Evolutionary conservation across 345 rosid species (phyloP), one percentile per base, ranked within the genome.

Genomic region (Salix brachista): DNA sequence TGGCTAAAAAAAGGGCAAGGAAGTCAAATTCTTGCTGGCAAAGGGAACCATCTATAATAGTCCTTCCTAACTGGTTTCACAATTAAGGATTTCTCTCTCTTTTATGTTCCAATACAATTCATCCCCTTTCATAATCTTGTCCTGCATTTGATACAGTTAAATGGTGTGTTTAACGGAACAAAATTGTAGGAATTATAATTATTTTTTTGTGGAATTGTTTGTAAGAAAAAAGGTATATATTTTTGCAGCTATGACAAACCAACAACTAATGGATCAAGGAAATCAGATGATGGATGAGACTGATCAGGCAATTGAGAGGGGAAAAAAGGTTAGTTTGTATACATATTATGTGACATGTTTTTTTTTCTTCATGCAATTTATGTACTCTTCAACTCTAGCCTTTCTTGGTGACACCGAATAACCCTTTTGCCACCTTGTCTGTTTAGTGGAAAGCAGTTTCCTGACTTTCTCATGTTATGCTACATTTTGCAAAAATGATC

Each of bases 291-390:
- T 92, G 97, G 95, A 92, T 81, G 97, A 92, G 85, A 96, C 97
- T 69, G 98, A 96, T 88, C 90, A 93, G 83, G 95, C 94, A 77
- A 90, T 93, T 91, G 91, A 96, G 78, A 91, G 98, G 73, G 93
- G 90, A 6, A 88, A 90, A 83, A 89, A 90, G 92, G 93, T 90
- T 74, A 54, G 77, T 71, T 36, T 46, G 36, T 78, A 13, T 68
- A 21, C 60, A 19, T 54, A 18, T n/a, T 56, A 11, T 56, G 62
- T 56, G 26, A 56, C 62, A 56, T n/a, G 26, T 25, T 50, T 18
- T 50, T 50, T n/a, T n/a, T 9, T 56, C 62, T 4, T 58, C 23
- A n/a, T 58, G 62, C 62, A 58, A 58, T 58, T 19, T 8, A 54
- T 54, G 61, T 26, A 58, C 28, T 58, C 26, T 58, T 58, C 28